Percentiles rank a stretch among this genome's conserved stretches.
Evolutionary conservation across 2,329 filamentous ascomycete genomes (phyloP).

Genomic region (Sordariomycetes sp.): DNA sequence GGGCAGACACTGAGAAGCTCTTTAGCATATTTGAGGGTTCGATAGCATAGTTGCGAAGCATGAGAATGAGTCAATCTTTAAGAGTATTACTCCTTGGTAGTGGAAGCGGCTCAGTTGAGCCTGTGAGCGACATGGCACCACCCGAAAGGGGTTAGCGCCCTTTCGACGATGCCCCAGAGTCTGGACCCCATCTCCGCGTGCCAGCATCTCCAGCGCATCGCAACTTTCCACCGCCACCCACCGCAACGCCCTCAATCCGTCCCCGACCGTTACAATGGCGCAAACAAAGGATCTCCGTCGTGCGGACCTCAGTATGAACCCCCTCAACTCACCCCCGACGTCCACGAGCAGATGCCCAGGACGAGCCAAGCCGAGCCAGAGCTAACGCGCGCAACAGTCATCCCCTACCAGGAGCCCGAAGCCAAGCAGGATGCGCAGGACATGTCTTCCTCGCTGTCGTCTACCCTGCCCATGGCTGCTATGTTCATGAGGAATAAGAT

Average conservation of each 20-base stretch:
- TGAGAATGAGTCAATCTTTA: too few species aligned
- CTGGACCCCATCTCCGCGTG: neutral
- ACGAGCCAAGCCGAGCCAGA: neutral
- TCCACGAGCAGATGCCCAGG: neutral
- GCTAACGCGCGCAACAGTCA: constrained; percentile 44
- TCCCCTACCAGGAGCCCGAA: constrained; percentile 75
- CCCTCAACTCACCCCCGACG: neutral
- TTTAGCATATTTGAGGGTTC: too few species aligned
- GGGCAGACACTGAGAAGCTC: too few species aligned
- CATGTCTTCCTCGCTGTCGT: constrained; percentile 60
- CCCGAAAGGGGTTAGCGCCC: neutral
- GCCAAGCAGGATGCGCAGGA: constrained; percentile 57
- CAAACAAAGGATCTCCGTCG: constrained; percentile 30
- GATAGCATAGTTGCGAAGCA: too few species aligned
- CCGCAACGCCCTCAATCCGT: neutral
- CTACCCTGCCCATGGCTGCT: constrained; percentile 88
- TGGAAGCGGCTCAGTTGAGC: too few species aligned
- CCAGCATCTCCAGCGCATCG: neutral
- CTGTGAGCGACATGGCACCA: constrained; percentile 3
- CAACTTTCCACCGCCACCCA: neutral
- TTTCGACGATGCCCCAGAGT: too few species aligned
- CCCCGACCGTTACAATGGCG: constrained; percentile 1
- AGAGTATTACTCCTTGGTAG: too few species aligned
- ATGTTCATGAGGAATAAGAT: constrained; percentile 91
- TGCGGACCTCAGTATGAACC: constrained; percentile 31